Base-by-base conservation (phyloP, 2,329 filamentous ascomycete species). In the Aspergillus pseudoviridinutans region DNA sequence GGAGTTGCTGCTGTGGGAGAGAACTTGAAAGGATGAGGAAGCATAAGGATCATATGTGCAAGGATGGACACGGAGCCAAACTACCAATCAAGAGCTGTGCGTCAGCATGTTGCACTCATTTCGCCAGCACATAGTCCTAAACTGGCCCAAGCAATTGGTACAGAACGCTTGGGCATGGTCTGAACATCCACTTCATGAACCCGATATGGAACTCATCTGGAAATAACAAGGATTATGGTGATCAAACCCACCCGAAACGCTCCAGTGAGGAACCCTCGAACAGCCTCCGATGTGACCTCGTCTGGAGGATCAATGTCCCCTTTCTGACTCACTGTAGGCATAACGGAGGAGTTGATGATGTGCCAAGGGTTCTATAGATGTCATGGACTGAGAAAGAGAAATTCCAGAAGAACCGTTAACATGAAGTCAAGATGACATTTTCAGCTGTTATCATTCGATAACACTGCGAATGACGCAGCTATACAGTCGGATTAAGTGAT, bases 51-150 rank as follows among this genome's bases (percentile, higher is more conserved):
- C 68, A 79, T 71, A 63, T 79, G 77, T 2, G 75, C 72, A 25
- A 78, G 65, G 55, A 79, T 74, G n/a, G 76, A 78, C 57, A 79
- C 72, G 32, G 75, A 74, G 60, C 76, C 76, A 62, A 77, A 79
- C 75, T 77, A 54, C 20, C 44, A 25, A 24, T 14, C 10, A 14
- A 14, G 22, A 47, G 44, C 42, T 20, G 42, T 24, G 8, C 10
- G 42, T 47, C 49, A 38, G 28, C 32, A 38, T 20, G 32, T 38
- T 38, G 32, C 32, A 38, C 32, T 38, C 32, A 38, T 38, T 38
- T 38, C 5, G 32, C 32, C 32, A 38, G 32, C 14, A 7, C 32
- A 38, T 38, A 38, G 14, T 17, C 14, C 5, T 17, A 14, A 35
- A 7, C 1, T 17, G 32, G 4, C 12, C 14, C 32, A 35, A 35